Base-by-base conservation (phyloP, 1,284 basidiomycete genomes). In the Trichosporon sp. region DNA sequence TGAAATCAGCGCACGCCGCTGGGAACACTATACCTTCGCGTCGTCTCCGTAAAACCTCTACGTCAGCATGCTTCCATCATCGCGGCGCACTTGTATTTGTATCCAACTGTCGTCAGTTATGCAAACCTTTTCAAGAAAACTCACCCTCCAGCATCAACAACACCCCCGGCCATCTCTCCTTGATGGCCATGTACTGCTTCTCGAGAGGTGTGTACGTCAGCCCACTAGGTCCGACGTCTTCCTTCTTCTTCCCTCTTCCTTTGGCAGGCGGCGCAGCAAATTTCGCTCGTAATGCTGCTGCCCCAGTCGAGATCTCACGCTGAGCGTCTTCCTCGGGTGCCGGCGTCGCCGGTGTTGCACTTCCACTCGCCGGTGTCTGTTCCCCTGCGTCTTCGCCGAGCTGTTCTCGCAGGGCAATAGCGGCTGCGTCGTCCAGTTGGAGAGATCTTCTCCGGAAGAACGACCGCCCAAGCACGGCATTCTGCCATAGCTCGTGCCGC, bases 31-130 rank as follows among this genome's bases (percentile, higher is more conserved):
- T 63, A 90, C 91, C 85, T 90, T 90, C 0, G 95, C 95, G 79
- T 97, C 96, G 32, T 96, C 91, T 40, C 91, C 93, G 78, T 91
- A 95, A 79, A 97, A 95, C 69, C 87, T 83, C 67, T 10, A 11
- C 3, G 59, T 63, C 59, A 63, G 59, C 59, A 35, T 14, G 10
- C 26, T 26, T 7, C 56, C 54, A 6, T 16, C 35, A 38, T 76
- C 48, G 14, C 1, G 10, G 68, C 77, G 68, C 38, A 81, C 80
- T 87, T 90, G 83, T 91, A 92, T 83, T 92, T 95, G 83, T 96
- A 96, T 5, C 93, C 93, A 21, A 92, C 90, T 83, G 72, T 1
- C 26, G 32, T 73, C 59, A 76, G 76, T 37, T 12, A 32, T 10
- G 6, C 2, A 12, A 4, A 4, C 6, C 3, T 26, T 26, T 26